Percentiles rank a stretch among this genome's conserved stretches.
Conservation (phyloP, 495 filamentous ascomycete species). For the Trichoderma asperelloides region DNA sequence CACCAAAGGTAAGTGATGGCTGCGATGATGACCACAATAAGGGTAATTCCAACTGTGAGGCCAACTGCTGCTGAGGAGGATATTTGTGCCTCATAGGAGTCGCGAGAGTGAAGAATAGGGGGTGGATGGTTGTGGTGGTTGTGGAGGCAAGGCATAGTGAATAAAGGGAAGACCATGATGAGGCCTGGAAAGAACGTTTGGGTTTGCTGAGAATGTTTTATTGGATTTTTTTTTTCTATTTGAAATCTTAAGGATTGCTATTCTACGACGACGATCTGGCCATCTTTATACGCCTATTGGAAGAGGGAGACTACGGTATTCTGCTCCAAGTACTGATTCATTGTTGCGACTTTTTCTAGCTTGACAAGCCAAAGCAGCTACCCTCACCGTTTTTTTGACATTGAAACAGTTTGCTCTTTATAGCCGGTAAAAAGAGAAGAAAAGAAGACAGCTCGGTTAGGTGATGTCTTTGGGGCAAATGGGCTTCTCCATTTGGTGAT, state of each 20-base stretch:
- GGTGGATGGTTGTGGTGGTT: background rate
- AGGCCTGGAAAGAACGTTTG: background rate
- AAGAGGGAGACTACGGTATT: background rate
- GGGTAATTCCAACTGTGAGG: background rate
- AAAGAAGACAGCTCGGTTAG: background rate
- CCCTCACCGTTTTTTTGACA: background rate
- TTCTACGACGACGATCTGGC: background rate
- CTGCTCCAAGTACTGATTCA: background rate
- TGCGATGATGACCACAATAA: background rate
- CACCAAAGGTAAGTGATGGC: background rate
- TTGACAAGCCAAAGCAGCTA: background rate
- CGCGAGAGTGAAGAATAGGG: background rate
- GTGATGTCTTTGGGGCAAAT: background rate
- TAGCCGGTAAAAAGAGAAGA: background rate
- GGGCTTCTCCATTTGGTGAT: background rate
- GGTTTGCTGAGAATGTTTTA: background rate
- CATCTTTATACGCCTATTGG: background rate
- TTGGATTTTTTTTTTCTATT: background rate
- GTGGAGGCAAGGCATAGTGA: background rate
- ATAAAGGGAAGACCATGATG: background rate
- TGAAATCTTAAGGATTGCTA: background rate
- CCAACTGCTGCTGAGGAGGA: background rate
- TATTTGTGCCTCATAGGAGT: background rate
- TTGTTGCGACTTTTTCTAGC: background rate
- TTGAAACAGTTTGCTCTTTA: background rate